These are phyloP conservation scores for Aspergillus olivimuriae DNA, from an alignment of 495 filamentous ascomycete species.

Conservation along the genomic window DNA sequence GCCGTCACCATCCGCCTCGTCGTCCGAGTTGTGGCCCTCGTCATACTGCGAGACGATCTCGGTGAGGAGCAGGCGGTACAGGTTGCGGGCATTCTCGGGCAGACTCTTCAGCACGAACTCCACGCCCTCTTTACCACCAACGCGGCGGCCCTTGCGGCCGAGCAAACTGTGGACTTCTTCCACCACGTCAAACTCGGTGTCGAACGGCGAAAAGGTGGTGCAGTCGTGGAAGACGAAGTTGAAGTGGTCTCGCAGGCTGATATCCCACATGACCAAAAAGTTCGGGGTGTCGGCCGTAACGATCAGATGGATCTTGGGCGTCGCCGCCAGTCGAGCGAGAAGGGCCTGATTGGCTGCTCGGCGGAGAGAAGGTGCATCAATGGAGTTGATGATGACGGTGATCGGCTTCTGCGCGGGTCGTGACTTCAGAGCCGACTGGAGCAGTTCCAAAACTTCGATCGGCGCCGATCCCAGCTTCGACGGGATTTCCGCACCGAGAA, in stretches of 20 bases:
- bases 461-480: conserved; percentile 56
- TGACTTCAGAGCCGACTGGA: conserved; percentile 52
- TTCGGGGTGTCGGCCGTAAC: conserved; percentile 82
- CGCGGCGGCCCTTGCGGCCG: conserved; percentile 71
- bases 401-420: conserved; percentile 40
- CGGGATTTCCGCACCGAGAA: conserved; percentile 50
- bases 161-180: conserved; percentile 82
- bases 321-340: conserved; percentile 68
- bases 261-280: conserved; percentile 86
- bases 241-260: conserved; percentile 66
- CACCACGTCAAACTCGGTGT: conserved; percentile 68
- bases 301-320: conserved; percentile 66
- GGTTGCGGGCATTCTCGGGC: conserved; percentile 81
- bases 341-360: conserved; percentile 61
- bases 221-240: conserved; percentile 89
- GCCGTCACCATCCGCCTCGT: conserved; percentile 31
- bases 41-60: conserved; percentile 60
- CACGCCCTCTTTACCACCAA: conserved; percentile 88
- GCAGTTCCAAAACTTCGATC: conserved; percentile 56
- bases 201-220: conserved; percentile 77
- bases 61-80: conserved; percentile 77
- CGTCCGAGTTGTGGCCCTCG: conserved; percentile 6
- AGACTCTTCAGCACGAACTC: conserved; percentile 83
- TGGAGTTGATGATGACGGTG: conserved; percentile 75
- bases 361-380: conserved; percentile 74